A percentile compares a stretch with the other conserved stretches of the same genome.
Evolutionary conservation across 768 basidiomycete species (phyloP).

Genomic region (Suillus weaverae): DNA sequence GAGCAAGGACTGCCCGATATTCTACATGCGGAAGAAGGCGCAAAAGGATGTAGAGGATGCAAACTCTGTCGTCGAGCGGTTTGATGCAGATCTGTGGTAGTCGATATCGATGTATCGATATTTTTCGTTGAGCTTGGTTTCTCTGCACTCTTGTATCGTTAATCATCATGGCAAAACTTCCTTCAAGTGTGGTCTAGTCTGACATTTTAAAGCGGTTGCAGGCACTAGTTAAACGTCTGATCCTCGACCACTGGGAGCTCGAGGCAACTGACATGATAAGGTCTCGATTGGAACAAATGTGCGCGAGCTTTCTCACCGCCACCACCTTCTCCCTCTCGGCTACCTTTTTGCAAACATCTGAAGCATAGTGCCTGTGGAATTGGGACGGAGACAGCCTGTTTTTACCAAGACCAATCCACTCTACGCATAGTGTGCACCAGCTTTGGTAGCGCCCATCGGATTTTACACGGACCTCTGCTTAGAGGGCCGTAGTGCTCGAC

Average conservation of each 20-base stretch:
- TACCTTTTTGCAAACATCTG: too few relatives aligned
- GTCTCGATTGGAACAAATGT: background rate
- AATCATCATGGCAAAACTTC: background rate
- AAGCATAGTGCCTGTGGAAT: too few relatives aligned
- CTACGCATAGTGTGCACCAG: background rate
- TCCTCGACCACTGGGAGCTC: background rate
- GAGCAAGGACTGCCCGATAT: conserved; percentile 97
- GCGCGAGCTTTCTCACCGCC: too few relatives aligned
- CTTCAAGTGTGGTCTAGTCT: background rate
- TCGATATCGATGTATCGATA: background rate
- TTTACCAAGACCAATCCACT: background rate
- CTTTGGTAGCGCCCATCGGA: too few relatives aligned
- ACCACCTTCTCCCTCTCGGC: too few relatives aligned
- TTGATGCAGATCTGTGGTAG: conserved; percentile 75
- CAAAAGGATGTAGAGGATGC: conserved; percentile 97
- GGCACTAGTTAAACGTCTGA: background rate
- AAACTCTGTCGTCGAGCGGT: conserved; percentile 75
- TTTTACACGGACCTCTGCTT: background rate
- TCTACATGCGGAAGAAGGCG: conserved; percentile 97
- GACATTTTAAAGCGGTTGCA: background rate
- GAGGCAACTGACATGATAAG: background rate
- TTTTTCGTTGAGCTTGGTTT: background rate
- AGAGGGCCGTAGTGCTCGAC: background rate
- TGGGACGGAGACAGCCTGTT: too few relatives aligned
- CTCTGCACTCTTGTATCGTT: background rate